Evolutionary conservation across 2,329 filamentous ascomycete species (phyloP).

Genomic region (Penicillium rolfsii): DNA sequence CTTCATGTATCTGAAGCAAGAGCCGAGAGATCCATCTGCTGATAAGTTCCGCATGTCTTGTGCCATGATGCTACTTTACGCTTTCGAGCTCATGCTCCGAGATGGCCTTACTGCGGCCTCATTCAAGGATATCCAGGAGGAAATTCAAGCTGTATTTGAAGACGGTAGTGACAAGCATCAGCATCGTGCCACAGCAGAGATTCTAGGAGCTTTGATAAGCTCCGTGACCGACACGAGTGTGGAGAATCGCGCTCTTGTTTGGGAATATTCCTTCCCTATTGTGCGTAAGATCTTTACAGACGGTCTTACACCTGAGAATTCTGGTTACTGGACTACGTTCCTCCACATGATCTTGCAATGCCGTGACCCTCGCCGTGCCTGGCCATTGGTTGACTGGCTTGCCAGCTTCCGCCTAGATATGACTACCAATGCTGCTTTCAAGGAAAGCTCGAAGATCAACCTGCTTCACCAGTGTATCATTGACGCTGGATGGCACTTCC

Average conservation of each 20-base stretch:
- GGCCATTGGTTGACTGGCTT: conserved; percentile 82
- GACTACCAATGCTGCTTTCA: conserved; percentile 95
- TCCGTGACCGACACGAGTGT: conserved; percentile 78
- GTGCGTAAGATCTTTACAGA: conserved; percentile 86
- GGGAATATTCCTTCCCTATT: conserved; percentile 89
- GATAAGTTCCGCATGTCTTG: conserved; percentile 91
- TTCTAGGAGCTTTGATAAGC: conserved; percentile 80
- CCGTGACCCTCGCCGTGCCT: conserved; percentile 84
- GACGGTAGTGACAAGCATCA: conserved; percentile 98
- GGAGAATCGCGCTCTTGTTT: conserved; percentile 74
- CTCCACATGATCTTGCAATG: conserved; percentile 85
- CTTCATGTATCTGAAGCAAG: conserved; percentile 94
- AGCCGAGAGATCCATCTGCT: conserved; percentile 77
- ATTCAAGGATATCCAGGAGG: conserved; percentile 84
- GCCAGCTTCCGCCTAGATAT: conserved; percentile 88
- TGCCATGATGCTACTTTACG: conserved; percentile 82
- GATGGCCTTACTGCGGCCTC: conserved; percentile 75
- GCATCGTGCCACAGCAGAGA: conserved; percentile 92
- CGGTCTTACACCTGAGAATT: conserved; percentile 89
- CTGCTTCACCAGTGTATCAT: conserved; percentile 84
- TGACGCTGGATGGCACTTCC: conserved; percentile 95
- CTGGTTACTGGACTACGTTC: conserved; percentile 92
- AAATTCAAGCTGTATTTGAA: conserved; percentile 76
- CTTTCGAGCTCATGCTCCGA: conserved; percentile 82
- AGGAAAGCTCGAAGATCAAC: conserved; percentile 95